These are phyloP conservation scores for Sicyos baderoa DNA, from an alignment of 306 rosid genomes.

Conservation along the genomic window DNA sequence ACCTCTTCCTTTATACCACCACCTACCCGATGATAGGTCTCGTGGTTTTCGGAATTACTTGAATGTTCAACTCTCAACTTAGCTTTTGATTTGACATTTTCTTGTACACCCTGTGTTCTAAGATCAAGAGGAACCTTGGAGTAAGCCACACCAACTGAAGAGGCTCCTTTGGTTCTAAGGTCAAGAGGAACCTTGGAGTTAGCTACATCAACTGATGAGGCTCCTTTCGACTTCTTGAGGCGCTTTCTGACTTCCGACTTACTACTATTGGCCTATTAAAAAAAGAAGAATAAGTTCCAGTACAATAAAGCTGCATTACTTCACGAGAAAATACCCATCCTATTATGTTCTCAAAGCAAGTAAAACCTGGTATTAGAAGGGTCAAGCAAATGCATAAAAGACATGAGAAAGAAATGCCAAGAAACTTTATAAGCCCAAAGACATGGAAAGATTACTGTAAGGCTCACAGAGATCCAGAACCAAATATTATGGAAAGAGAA, in stretches of 20 bases:
- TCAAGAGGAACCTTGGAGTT: slow-evolving; percentile 23
- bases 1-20: slow-evolving; percentile 22
- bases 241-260: slow-evolving; percentile 35
- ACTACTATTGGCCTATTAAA: slow-evolving; percentile 43
- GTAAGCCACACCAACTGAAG: slow-evolving; percentile 22
- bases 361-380: slow-evolving; percentile 2
- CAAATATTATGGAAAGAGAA: background rate
- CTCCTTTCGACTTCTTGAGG: slow-evolving; percentile 30
- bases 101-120: slow-evolving; percentile 26
- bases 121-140: slow-evolving; percentile 26
- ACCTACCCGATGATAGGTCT: slow-evolving; percentile 21
- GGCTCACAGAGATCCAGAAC: slow-evolving; percentile 19
- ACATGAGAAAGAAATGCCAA: background rate
- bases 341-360: background rate
- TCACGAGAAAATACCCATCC: background rate
- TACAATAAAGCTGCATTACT: slow-evolving; percentile 2
- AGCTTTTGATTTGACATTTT: slow-evolving; percentile 19
- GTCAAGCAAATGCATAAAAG: background rate
- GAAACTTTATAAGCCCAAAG: background rate
- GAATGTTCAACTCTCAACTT: slow-evolving; percentile 31
- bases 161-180: slow-evolving; percentile 29
- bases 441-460: background rate
- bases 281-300: slow-evolving; percentile 3
- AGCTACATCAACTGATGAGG: slow-evolving; percentile 23
- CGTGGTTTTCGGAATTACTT: slow-evolving; percentile 22